Evolutionary conservation across 345 rosid species (phyloP), one percentile per base, ranked within the genome.

Genomic region (Eucalyptus cloeziana): DNA sequence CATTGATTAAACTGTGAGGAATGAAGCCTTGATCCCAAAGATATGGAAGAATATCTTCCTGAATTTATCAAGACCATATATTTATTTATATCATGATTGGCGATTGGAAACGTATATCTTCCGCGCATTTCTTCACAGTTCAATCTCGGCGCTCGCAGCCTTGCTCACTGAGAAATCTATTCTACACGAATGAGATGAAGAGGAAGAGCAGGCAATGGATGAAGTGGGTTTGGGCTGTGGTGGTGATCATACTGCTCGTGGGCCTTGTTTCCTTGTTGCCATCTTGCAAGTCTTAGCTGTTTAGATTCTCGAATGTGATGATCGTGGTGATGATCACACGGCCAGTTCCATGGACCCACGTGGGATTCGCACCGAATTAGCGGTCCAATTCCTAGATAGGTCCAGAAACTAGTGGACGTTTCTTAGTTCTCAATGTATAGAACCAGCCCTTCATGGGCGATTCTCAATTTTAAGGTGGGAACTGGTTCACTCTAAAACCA

Each of bases 181-280:
- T 92, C 89, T 93, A 94, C 79, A 97, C 96, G 27, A 94, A 93
- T 52, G 98, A 96, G 94, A 93, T 92, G 94, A 94, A 90, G 95
- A 94, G 90, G 91, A 93, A 90, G 86, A 93, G 87, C 85, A 90
- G 76, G 92, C 89, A 92, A 25, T 94, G 96, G 94, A 88, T 56
- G 45, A 91, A 67, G 89, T 93, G 93, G 91, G 87, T 92, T 86
- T 92, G 94, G 92, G 94, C 93, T 87, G 92, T 94, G 44, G 92
- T 90, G 87, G 31, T 94, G 4, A 88, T 95, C 45, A 80, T 97
- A 33, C 90, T 96, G 21, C 88, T 94, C 89, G 96, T 96, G 62
- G 96, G 97, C 89, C n/a, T 94, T 12, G 90, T 97, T 92, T 93
- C 95, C 3, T 81, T 93, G 92, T 27, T 94, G 88, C 90, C 90